Base-by-base conservation (phyloP, 2,329 filamentous ascomycete species). In the Neofusicoccum ribis region DNA sequence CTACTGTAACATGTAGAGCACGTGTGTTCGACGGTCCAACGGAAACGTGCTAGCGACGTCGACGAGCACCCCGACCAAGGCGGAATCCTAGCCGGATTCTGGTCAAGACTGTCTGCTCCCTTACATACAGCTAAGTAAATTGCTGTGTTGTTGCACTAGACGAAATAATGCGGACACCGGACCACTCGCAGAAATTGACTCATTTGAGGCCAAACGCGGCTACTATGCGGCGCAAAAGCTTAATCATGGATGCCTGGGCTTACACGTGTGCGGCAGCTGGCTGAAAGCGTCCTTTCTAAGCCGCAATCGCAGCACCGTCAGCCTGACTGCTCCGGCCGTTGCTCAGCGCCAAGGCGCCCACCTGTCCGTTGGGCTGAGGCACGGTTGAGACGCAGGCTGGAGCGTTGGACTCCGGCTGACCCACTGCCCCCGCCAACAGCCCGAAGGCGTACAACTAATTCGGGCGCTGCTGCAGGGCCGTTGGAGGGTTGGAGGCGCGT, bases 351-450 rank as follows among this genome's bases (percentile, higher is more conserved):
- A 37, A 60, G 27, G n/a, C 11, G 11, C 34, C 39, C 37, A 58
- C 20, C 52, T 44, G 31, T n/a, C 43, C 17, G 56, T 47, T 46
- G 31, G 56, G 56, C 56, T 9, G 27, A 46, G 56, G 56, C 56
- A 60, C 56, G 56, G 56, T 47, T 60, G 56, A 23, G 56, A 37
- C n/a, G 31, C 43, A 46, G 56, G 56, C 17, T 46, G 56, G 41
- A 49, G 56, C 56, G 56, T 36, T 47, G 27, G 34, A 46, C 47
- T 23, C 14, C 56, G 56, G 41, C 41, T 37, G 56, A 60, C 43
- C 54, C 52, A 39, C 50, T 36, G 43, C 56, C 56, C 37, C 56
- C 54, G 54, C 54, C 54, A 59, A 46, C 54, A 59, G 54, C 54
- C 54, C 54, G 15, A 46, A 17, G 54, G 54, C 39, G 54, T 59